A percentile compares a stretch with the other conserved stretches of the same genome.
Conservation (phyloP, 352 stramenopile species). For the Phytophthora boehmeriae region DNA sequence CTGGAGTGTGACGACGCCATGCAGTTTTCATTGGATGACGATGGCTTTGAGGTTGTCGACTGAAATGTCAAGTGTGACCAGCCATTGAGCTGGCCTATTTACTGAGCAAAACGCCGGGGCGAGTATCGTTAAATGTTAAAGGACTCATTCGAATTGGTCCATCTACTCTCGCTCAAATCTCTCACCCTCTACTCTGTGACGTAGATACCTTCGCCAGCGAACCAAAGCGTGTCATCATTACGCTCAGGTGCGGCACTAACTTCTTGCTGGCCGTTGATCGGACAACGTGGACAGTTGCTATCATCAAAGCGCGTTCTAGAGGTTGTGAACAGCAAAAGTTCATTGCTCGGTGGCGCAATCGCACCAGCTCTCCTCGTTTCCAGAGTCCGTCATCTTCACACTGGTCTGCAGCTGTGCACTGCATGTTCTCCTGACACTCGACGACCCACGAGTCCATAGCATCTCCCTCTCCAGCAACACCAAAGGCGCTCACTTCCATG, state of each 20-base stretch:
- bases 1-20: conserved; percentile 72
- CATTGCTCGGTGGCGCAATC: conserved; percentile 62
- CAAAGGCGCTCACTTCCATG: conserved; percentile 82
- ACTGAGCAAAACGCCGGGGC: conserved; percentile 9
- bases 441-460: conserved; percentile 73
- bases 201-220: conserved; percentile 86
- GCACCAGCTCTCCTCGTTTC: conserved; percentile 79
- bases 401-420: conserved; percentile 70
- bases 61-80: not conserved
- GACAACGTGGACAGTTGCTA: conserved; percentile 80
- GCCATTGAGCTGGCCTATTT: conserved; percentile 8
- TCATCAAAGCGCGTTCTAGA: conserved; percentile 67
- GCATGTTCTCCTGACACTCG: conserved; percentile 73
- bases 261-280: conserved; percentile 88
- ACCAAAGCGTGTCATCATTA: conserved; percentile 71
- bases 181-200: conserved; percentile 46
- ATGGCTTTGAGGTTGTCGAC: conserved; percentile 83
- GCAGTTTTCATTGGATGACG: conserved; percentile 80
- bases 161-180: conserved; percentile 11
- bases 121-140: conserved; percentile 35
- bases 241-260: conserved; percentile 64
- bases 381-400: conserved; percentile 77
- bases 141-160: conserved; percentile 15
- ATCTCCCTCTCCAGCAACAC: conserved; percentile 80
- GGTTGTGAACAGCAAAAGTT: conserved; percentile 61